Evolutionary conservation across 1,284 basidiomycete species (phyloP), one percentile per base, ranked within the genome.

Genomic region (Sanghuangporus sanghuang): DNA sequence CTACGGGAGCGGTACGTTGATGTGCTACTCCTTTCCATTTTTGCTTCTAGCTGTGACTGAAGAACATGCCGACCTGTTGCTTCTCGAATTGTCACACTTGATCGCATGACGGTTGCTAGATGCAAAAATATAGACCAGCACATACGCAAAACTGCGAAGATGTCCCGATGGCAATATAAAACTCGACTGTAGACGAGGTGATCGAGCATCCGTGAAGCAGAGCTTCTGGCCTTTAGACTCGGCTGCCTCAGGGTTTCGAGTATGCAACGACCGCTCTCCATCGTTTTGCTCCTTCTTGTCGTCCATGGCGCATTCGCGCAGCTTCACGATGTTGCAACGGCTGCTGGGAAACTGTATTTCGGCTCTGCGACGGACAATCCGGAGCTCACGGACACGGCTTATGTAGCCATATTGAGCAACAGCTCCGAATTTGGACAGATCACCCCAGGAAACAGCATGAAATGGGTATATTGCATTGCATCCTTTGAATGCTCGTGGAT

Each of bases 371-470:
- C 69, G 5, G 69, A 71, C 57, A 70, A 68, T 58, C 56, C 62
- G 42, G 69, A 71, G 56, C 61, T 72, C 46, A 68, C 62, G 16
- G 69, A 72, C 59, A 57, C 66, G 8, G 57, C 69, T 18, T 71
- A 71, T 62, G 62, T 67, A 8, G 59, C 59, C 11, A 69, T 71
- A 50, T 64, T 71, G 1, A 63, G 63, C 48, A 57, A 70, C 50
- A 71, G 68, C 59, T 70, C 71, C 44, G 68, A 75, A 59, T 77
- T 77, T 58, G 75, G 75, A 23, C 70, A 73, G 39, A 68, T 76
- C 59, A 77, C 76, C 11, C 75, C 76, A 1, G 76, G 72, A 66
- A 77, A 77, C 68, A 73, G 72, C 56, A 75, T 76, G 75, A 77
- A 77, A 69, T 77, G 76, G 76, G 74, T 68, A 16, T 23, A 55